Conservation (phyloP, 2,329 filamentous ascomycete genomes). For the Colletotrichum salicis region DNA sequence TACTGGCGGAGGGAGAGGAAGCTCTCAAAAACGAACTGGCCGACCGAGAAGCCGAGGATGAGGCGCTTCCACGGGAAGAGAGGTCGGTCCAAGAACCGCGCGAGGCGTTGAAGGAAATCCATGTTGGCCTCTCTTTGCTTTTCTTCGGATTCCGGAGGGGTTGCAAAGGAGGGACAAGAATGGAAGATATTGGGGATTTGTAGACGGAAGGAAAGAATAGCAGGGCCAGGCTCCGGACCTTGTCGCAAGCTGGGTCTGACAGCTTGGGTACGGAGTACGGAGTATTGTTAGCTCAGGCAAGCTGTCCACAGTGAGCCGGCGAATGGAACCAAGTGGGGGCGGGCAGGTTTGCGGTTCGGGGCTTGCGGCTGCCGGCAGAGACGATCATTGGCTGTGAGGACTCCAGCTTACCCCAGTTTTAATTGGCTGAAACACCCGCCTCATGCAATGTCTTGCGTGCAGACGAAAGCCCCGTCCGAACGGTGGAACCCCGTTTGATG, state of each 20-base stretch:
- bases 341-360: slow-evolving; percentile 15
- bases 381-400: slow-evolving; percentile 13
- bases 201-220: background rate
- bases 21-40: slow-evolving; percentile 89
- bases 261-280: background rate
- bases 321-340: slow-evolving; percentile 18
- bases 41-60: slow-evolving; percentile 92
- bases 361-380: slow-evolving; percentile 23
- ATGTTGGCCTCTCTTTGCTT: slow-evolving; percentile 21
- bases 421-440: slow-evolving; percentile 23
- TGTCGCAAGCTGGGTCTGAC: background rate
- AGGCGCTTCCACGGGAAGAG: slow-evolving; percentile 98
- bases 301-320: slow-evolving; percentile 33
- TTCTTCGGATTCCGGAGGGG: background rate
- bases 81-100: slow-evolving; percentile 87
- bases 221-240: background rate
- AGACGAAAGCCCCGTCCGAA: background rate
- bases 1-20: slow-evolving; percentile 93
- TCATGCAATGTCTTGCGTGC: slow-evolving; percentile 8
- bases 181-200: slow-evolving; percentile 24
- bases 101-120: slow-evolving; percentile 68
- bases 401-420: slow-evolving; percentile 6
- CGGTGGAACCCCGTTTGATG: slow-evolving; percentile 6
- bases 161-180: slow-evolving; percentile 33
- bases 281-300: slow-evolving; percentile 21